Evolutionary conservation across 2,329 filamentous ascomycete species (phyloP), one percentile per base, ranked within the genome.

Genomic region (Penicillium nordicum): DNA sequence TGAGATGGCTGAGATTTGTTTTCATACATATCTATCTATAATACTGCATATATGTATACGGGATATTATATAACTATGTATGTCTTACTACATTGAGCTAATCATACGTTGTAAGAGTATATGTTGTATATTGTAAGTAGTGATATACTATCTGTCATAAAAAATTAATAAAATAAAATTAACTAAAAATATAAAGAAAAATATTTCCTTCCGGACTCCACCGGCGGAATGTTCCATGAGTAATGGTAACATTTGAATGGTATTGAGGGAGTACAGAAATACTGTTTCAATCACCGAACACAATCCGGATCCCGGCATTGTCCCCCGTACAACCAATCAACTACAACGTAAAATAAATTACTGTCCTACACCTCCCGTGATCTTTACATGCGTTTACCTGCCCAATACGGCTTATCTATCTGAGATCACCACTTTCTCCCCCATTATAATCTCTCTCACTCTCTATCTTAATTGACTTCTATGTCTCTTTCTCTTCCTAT

Each of bases 401-500:
- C 63, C 63, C 63, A 66, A 66, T 66, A 66, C 63, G 48, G 46
- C 59, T 53, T 62, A 61, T 61, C 48, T 61, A 61, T 62, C 49
- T 62, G 48, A 59, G 54, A 57, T 59, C 56, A 58, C 48, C 60
- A 62, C 59, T 62, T 49, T 50, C 55, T 50, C 53, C 29, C 42
- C 47, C 42, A 36, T 42, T 47, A 43, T 57, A 18, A 57, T 52
- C 29, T 12, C 50, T 34, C 49, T 38, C 49, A 50, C 43, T 56
- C 14, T 41, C 40, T 46, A 44, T 54, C 57, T 50, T 42, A 44
- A 52, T 44, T 38, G 10, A 36, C 40, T 53, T 34, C 8, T 16
- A 40, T 12, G 6, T 53, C 54, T 57, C 61, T 55, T 55, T 54
- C 53, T 46, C 51, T 54, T 46, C 50, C 45, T 50, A 47, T 27